Evolutionary conservation across 73 alveolate genomes (phyloP).

Genomic region (Uronychia binucleata): DNA sequence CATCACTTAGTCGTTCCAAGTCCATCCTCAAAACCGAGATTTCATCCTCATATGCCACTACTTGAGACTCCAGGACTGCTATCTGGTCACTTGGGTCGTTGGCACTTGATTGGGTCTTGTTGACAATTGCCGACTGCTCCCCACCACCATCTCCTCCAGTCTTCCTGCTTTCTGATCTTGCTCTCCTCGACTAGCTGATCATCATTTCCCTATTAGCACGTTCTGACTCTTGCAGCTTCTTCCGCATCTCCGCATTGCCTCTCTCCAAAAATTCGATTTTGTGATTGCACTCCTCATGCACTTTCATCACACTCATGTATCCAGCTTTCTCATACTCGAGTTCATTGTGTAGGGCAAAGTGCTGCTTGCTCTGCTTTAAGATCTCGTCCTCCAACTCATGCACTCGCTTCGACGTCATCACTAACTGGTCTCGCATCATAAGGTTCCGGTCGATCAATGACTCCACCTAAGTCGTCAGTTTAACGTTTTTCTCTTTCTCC

Average conservation of each 20-base stretch:
- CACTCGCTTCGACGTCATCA: conserved; percentile 8
- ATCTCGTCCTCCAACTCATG: conserved; percentile 44
- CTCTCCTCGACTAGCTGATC: not conserved
- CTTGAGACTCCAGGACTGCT: not conserved
- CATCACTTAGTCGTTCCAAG: conserved; percentile 1
- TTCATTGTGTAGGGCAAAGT: conserved; percentile 19
- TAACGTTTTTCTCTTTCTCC: conserved; percentile 2
- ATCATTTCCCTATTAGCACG: not conserved
- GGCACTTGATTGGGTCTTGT: no score
- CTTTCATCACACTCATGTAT: conserved; percentile 2
- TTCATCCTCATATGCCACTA: conserved; percentile 19
- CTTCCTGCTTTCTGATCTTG: not conserved
- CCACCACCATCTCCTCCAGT: not conserved
- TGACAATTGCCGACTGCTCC: not conserved
- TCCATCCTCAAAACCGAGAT: not conserved
- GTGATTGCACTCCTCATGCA: not conserved
- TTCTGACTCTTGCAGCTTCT: conserved; percentile 11
- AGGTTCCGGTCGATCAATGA: conserved; percentile 28
- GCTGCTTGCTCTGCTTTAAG: conserved; percentile 10
- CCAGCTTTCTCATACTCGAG: conserved; percentile 25
- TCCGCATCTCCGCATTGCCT: not conserved
- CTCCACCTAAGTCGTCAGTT: conserved; percentile 3
- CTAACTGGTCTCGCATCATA: conserved; percentile 2
- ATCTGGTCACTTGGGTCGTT: not conserved
- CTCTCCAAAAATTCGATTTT: not conserved